Conservation (phyloP, 2,329 filamentous ascomycete species). For the Fusarium mexicanum region DNA sequence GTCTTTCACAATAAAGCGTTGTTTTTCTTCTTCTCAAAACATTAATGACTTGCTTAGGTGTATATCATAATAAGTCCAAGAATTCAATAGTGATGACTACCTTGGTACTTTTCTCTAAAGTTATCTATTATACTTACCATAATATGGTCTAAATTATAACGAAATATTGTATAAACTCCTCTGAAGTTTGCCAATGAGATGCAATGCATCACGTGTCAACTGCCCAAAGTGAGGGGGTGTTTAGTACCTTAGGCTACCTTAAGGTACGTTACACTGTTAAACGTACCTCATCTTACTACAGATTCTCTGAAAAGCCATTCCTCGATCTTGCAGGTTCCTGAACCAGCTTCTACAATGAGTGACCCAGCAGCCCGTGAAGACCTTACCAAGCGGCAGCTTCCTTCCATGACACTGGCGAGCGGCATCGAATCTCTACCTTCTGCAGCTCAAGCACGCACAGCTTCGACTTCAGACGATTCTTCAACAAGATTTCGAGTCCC, state of each 20-base stretch:
- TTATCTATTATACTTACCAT: neutral
- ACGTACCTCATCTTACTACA: neutral
- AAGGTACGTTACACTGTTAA: too few relatives aligned
- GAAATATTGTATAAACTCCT: neutral
- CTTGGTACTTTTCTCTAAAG: accelerated
- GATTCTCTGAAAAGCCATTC: neutral
- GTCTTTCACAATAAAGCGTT: neutral
- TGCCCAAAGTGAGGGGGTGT: neutral
- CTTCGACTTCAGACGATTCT: neutral
- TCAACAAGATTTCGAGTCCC: neutral
- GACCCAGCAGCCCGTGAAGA: neutral
- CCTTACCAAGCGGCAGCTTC: constrained; percentile 19
- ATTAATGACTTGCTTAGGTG: neutral
- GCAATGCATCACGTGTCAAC: neutral
- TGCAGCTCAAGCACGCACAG: neutral
- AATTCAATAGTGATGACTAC: neutral
- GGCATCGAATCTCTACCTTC: neutral
- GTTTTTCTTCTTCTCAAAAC: neutral
- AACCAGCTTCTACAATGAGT: neutral
- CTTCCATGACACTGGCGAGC: constrained; percentile 10
- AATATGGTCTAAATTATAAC: neutral
- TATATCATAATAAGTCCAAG: neutral
- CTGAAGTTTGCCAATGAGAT: neutral
- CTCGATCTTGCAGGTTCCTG: neutral
- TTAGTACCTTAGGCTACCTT: neutral